These are phyloP conservation scores for Penicillium sp. DNA, from an alignment of 2,329 filamentous ascomycete genomes.

Conservation along the genomic window DNA sequence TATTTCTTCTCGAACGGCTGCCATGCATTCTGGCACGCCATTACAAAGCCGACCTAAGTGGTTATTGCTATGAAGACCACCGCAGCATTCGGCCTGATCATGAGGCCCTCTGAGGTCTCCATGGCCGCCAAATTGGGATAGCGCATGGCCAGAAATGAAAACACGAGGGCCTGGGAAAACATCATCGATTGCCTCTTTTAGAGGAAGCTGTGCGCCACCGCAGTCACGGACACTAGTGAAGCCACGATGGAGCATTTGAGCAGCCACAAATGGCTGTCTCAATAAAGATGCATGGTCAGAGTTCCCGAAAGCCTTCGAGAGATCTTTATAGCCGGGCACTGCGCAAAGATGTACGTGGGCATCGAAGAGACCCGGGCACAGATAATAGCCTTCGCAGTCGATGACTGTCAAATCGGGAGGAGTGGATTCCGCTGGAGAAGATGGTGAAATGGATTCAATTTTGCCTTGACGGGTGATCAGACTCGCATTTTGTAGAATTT, in stretches of 20 bases:
- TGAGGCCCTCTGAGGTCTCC: slow-evolving; percentile 52
- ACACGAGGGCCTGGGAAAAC: slow-evolving; percentile 60
- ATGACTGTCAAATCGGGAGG: slow-evolving; percentile 12
- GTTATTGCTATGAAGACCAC: slow-evolving; percentile 41
- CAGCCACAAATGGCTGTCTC: slow-evolving; percentile 26
- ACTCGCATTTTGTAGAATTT: slow-evolving; percentile 16
- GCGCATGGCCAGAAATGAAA: slow-evolving; percentile 58
- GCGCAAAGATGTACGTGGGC: slow-evolving; percentile 33
- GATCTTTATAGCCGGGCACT: slow-evolving; percentile 26
- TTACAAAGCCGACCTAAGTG: slow-evolving; percentile 50
- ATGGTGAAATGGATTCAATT: slow-evolving; percentile 21
- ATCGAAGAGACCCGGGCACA: slow-evolving; percentile 32
- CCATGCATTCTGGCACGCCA: slow-evolving; percentile 59
- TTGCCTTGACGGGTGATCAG: slow-evolving; percentile 22
- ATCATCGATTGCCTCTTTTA: slow-evolving; percentile 55
- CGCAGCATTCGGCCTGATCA: slow-evolving; percentile 55
- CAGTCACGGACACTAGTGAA: slow-evolving; percentile 65
- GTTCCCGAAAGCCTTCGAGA: slow-evolving; percentile 28
- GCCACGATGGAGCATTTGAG: slow-evolving; percentile 59
- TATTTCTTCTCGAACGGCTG: slow-evolving; percentile 58
- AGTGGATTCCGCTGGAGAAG: slow-evolving; percentile 11
- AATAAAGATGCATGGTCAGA: slow-evolving; percentile 27
- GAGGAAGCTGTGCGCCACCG: slow-evolving; percentile 59
- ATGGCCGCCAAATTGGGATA: slow-evolving; percentile 64
- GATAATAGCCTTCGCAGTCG: slow-evolving; percentile 24